These are phyloP conservation scores for Zygnema cylindricum DNA, from an alignment of 139 green algal genomes.

Conservation along the genomic window DNA sequence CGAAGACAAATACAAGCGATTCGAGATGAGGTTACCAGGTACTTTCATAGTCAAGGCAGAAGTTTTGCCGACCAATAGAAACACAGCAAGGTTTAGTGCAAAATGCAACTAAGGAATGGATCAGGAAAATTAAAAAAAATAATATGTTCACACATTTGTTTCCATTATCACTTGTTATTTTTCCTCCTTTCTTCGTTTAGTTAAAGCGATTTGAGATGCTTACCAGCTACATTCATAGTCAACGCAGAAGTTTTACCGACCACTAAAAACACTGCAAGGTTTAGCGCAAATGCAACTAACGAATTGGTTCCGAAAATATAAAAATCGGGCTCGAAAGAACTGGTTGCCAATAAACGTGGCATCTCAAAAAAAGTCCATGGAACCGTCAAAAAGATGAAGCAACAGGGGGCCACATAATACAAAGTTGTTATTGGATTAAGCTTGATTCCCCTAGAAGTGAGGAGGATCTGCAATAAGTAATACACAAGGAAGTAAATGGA, in stretches of 20 bases:
- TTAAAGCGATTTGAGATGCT: too few species aligned
- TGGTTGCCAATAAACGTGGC: slow-evolving; percentile 30
- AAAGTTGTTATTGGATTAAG: slow-evolving; percentile 88
- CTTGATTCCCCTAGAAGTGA: slow-evolving; percentile 81
- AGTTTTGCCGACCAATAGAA: background rate
- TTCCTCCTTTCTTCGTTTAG: too few species aligned
- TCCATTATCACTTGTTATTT: too few species aligned
- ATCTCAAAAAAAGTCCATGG: slow-evolving; percentile 75
- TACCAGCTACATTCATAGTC: slow-evolving; percentile 77
- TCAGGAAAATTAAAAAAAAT: background rate
- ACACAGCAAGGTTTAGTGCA: background rate
- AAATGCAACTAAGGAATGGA: background rate
- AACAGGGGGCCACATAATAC: slow-evolving; percentile 90
- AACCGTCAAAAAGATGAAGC: slow-evolving; percentile 77
- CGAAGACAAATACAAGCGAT: too few species aligned
- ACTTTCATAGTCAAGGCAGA: too few species aligned
- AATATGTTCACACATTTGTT: too few species aligned
- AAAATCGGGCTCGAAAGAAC: slow-evolving; percentile 68
- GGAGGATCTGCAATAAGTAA: slow-evolving; percentile 90
- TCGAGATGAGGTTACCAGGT: too few species aligned
- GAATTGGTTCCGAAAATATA: slow-evolving; percentile 89
- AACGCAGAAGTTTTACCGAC: slow-evolving; percentile 90
- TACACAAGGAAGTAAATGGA: too few species aligned
- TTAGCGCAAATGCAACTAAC: slow-evolving; percentile 81
- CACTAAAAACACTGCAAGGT: slow-evolving; percentile 69